Evolutionary conservation across 345 rosid genomes (phyloP), one percentile per base, ranked within the genome.

Genomic region (Pugionium dolabratum): DNA sequence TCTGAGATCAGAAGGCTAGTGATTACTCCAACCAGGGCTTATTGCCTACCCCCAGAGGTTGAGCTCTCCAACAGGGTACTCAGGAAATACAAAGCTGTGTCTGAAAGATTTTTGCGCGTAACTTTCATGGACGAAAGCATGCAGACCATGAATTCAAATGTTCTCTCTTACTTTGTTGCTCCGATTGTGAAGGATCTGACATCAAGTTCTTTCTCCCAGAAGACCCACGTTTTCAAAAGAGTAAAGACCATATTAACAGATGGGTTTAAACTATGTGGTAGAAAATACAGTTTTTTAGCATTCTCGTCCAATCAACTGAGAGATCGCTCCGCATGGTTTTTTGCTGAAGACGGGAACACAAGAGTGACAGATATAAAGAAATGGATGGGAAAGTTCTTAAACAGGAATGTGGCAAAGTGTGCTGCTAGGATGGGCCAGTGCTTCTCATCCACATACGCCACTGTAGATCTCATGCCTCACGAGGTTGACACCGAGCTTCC

Each of bases 351-450:
- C 65, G 78, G 79, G 59, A 78, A 76, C 1, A 76, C 66, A 42
- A 74, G 62, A 35, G 96, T 84, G 62, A 25, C 8, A 9, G 50
- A 29, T 50, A 85, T 93, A 33, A 73, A 56, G 67, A 37, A 1
- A 36, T 90, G 98, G 98, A 93, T 87, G 97, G 97, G 98, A 50
- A 86, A 70, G 84, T 93, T 93, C 63, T 60, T 2, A 4, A 64
- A 81, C 63, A 76, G 10, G 68, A 89, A 85, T 59, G 70, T 88
- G 62, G 96, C 96, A 28, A 93, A 83, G 75, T 87, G 97, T 77
- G 97, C 98, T 64, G 97, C 90, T 31, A 80, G 91, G 84, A 93
- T 89, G 97, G 98, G 98, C 29, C 86, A 72, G 55, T 93, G 97
- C 79, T 93, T 90, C 79, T 93, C 98, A 33, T 93, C 98, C n/a